Evolutionary conservation across 208 protist species (phyloP).

Genomic region (Crithidia brevicula): DNA sequence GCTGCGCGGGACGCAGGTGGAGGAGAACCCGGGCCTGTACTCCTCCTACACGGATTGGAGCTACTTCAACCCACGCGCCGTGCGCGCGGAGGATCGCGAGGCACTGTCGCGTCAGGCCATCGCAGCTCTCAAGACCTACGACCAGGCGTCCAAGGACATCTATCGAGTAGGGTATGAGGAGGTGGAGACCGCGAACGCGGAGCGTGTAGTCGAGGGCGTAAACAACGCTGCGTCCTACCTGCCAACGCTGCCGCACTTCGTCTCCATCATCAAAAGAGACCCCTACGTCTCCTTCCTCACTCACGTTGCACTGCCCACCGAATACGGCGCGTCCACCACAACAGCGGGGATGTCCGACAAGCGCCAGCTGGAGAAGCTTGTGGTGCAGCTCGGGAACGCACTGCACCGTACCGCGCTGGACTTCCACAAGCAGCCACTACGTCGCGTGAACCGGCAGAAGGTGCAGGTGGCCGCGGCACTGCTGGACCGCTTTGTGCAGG

Average conservation of each 20-base stretch:
- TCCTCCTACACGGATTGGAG: conserved; percentile 73
- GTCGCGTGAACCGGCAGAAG: conserved; percentile 83
- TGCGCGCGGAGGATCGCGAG: conserved; percentile 80
- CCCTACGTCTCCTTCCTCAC: conserved; percentile 68
- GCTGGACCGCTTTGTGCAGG: conserved; percentile 68
- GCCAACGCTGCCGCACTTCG: conserved; percentile 81
- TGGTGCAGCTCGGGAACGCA: conserved; percentile 58
- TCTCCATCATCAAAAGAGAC: conserved; percentile 72
- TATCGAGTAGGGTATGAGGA: conserved; percentile 71
- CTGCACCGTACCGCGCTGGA: conserved; percentile 71
- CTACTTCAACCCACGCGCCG: conserved; percentile 85
- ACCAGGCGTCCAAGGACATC: conserved; percentile 60
- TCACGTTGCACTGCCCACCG: conserved; percentile 52
- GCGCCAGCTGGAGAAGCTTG: conserved; percentile 58
- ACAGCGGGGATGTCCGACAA: background rate
- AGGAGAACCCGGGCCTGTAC: conserved; percentile 59
- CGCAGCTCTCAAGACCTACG: conserved; percentile 65
- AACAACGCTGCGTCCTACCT: conserved; percentile 53
- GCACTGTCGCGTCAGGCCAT: conserved; percentile 51
- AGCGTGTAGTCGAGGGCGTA: conserved; percentile 39
- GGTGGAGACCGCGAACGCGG: conserved; percentile 24
- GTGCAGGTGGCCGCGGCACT: conserved; percentile 74
- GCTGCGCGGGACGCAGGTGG: conserved; percentile 40
- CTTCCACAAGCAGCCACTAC: conserved; percentile 66
- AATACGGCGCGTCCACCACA: conserved; percentile 14